Base-by-base conservation (phyloP, 2,329 filamentous ascomycete species). In the Exophiala oligosperma region DNA sequence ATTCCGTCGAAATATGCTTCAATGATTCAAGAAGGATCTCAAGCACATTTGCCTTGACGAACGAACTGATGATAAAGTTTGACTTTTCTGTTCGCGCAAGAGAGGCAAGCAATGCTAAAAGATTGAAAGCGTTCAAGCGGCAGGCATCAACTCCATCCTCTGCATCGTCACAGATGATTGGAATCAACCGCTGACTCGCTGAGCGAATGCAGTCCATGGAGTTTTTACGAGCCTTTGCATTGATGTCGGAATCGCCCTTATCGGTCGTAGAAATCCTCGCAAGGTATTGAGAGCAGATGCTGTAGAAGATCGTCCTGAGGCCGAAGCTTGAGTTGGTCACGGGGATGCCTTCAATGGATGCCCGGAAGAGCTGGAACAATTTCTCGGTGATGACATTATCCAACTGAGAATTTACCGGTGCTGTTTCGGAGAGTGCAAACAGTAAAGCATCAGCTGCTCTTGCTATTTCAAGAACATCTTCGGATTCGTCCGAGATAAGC, bases 81-180 rank as follows among this genome's bases (percentile, higher is more conserved):
- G 89, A 90, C 50, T 86, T 81, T 68, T 93, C 88, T 37, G 85
- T 81, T 54, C 84, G 85, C 47, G 88, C 89, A 52, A 96, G 78
- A 44, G 85, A 84, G 32, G 95, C 86, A 12, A 97, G 75, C 0
- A 89, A 84, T 54, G 89, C 87, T 35, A 99, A 80, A n/a, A 97
- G 80, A 38, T 97, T 83, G 44, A 97, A 79, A 9, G 94, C 92
- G 0, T 93, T 88, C 2, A 95, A 86, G 69, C 95, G 90, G 72
- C 91, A 95, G 11, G 82, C 84, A 38, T 89, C 83, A 68, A 93
- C 89, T 40, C 92, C 91, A 59, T 89, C 87, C 71, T 92, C 93
- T 21, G 92, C 92, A 76, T 99, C 94, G 69, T 99, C 94, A 70
- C 92, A 97, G 44, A 97, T 81, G 26, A 91, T 86, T 66, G 93